Evolutionary conservation across 2,329 filamentous ascomycete species (phyloP).

Genomic region (Fusarium pseudonygamai): DNA sequence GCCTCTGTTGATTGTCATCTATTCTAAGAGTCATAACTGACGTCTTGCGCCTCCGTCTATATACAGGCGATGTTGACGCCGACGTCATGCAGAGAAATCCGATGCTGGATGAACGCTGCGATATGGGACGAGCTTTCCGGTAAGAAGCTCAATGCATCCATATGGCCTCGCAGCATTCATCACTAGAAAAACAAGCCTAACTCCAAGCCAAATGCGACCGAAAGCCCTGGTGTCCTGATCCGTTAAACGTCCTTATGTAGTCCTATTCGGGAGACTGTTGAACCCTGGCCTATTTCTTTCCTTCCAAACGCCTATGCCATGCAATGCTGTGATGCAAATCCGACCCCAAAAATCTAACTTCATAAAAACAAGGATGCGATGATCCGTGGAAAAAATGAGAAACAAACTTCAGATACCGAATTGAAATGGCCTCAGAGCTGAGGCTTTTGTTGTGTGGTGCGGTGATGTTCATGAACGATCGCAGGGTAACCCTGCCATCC

Average conservation of each 20-base stretch:
- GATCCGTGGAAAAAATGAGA: constrained; percentile 18
- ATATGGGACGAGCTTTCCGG: constrained; percentile 1
- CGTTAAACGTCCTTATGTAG: constrained; percentile 12
- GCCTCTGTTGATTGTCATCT: constrained; percentile 7
- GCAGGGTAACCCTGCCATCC: constrained; percentile 35
- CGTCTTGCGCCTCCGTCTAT: constrained; percentile 39
- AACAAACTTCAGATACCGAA: constrained; percentile 1
- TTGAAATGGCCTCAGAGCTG: constrained; percentile 7
- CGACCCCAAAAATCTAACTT: constrained; percentile 31
- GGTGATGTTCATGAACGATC: not conserved
- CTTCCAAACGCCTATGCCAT: constrained; percentile 46
- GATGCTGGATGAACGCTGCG: constrained; percentile 1
- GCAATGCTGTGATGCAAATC: constrained; percentile 42
- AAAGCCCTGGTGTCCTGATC: constrained; percentile 8
- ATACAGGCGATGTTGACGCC: constrained; percentile 12
- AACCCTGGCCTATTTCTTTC: constrained; percentile 27
- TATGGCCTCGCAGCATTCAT: not conserved
- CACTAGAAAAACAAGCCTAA: constrained; percentile 17
- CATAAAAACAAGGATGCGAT: constrained; percentile 28
- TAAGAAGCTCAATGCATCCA: constrained; percentile 1
- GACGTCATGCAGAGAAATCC: not conserved
- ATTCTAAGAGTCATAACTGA: constrained; percentile 39
- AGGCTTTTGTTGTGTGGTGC: not conserved
- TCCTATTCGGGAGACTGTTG: constrained; percentile 20
- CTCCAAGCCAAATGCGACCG: constrained; percentile 33